Conservation (phyloP, 352 stramenopile species). For the Globisporangium solare region DNA sequence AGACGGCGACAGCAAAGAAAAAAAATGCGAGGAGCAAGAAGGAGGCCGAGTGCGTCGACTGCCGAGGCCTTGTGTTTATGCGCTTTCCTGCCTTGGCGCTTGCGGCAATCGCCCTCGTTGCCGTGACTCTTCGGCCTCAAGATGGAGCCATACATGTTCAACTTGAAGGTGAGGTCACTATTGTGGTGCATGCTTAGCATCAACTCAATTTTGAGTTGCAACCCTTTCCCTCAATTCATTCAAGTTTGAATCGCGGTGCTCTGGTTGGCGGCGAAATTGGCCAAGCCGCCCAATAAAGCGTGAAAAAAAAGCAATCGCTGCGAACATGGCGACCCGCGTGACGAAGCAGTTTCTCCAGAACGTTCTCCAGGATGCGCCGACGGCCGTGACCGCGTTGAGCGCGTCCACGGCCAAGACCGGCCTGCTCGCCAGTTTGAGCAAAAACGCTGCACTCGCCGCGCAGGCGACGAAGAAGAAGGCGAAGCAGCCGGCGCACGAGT, state of each 20-base stretch:
- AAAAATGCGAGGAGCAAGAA: too few species aligned
- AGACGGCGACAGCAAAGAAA: too few species aligned
- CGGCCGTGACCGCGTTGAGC: constrained; percentile 3
- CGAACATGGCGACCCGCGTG: constrained; percentile 50
- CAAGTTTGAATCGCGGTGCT: background rate
- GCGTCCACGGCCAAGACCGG: constrained; percentile 3
- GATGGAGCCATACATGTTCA: background rate
- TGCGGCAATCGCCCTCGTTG: too few species aligned
- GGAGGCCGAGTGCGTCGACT: too few species aligned
- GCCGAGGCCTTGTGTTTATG: too few species aligned
- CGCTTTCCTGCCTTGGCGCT: too few species aligned
- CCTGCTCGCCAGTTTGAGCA: constrained; percentile 8
- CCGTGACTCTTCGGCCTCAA: too few species aligned
- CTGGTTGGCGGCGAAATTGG: constrained; percentile 4
- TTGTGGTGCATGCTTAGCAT: background rate
- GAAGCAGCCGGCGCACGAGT: constrained; percentile 15
- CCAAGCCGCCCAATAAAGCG: background rate
- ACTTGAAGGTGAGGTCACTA: constrained; percentile 1
- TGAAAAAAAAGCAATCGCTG: background rate
- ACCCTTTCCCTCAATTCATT: background rate
- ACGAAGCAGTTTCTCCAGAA: constrained; percentile 77
- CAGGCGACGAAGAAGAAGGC: constrained; percentile 17
- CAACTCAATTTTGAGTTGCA: constrained; percentile 11
- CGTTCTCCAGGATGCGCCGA: constrained; percentile 20
- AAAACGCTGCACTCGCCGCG: constrained; percentile 1